Base-by-base conservation (phyloP, 164 flowering plant genomes). In the Paratinospora sagittata region DNA sequence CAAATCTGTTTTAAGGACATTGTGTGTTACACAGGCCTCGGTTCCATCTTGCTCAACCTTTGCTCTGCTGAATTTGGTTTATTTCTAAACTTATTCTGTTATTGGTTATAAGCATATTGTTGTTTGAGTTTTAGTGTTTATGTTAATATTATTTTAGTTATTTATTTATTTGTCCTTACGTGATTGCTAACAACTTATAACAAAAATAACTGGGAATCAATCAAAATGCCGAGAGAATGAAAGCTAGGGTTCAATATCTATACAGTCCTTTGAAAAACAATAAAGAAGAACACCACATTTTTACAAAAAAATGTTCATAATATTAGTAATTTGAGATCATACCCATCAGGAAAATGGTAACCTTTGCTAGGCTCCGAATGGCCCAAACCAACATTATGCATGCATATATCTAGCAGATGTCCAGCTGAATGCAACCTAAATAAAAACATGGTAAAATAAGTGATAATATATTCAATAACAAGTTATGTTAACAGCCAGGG, bases 301-400 rank as follows among this genome's bases (percentile, higher is more conserved):
- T 52, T 19, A 14, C 21, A 52, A 6, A 52, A 52, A 63, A 63
- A 12, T 24, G 5, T 45, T 2, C 41, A 17, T 52, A 34, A 55
- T 36, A 10, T 23, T 57, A 26, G 24, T 73, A n/a, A 2, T 61
- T 12, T 24, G 63, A 39, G 33, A 72, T 30, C 85, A 81, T 88
- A 93, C 97, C 97, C 97, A 70, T 91, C 90, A 71, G 97, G 89
- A 27, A 93, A 93, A 80, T 91, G 97, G 76, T 91, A 85, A 10
- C 83, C 92, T 81, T 93, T 91, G 27, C 80, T 83, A 2, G 97
- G 91, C 77, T 84, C 85, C 69, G 91, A 78, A 76, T 87, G 76
- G 64, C 77, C 84, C 70, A 87, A 79, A 63, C 97, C 98, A 8
- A 85, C 87, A 70, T 80, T 85, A 68, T 33, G 71, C 88, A 89